Base-by-base conservation (phyloP, 768 basidiomycete genomes). In the Symmetrospora coprosmae region DNA sequence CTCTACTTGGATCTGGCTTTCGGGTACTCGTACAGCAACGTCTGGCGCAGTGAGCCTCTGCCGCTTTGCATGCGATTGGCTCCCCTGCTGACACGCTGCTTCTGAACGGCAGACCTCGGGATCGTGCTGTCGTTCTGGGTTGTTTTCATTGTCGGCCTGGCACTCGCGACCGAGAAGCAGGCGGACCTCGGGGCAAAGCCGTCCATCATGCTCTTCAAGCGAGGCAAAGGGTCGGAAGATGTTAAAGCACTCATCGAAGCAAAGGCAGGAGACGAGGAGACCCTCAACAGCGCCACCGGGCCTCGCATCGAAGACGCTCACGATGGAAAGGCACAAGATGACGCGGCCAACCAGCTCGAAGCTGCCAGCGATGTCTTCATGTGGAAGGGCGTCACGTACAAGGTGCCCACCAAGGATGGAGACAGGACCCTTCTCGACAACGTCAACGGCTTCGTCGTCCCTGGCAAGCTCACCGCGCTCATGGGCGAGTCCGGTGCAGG, bases 401-500 rank as follows among this genome's bases (percentile, higher is more conserved):
- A 50, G 2, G 64, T 68, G 14, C 62, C 52, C 1, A 61, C 63
- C 31, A 65, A 65, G 17, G 58, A 61, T n/a, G 66, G 63, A 16
- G 64, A 56, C 25, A 58, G 49, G 14, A 50, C 65, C 19, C 55
- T 69, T 2, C 64, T 69, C 45, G 48, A 67, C 46, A 43, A 67
- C 47, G 66, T 77, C 38, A 72, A 67, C 48, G 76, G 76, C 27
- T 77, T 72, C 64, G 73, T 73, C 61, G 68, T 71, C 59, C 74
- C 74, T 17, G 76, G 76, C 31, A 67, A 68, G 9, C 64, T 76
- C 13, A 75, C 75, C 5, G 76, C 76, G 0, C 70, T 77, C 9
- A 76, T 77, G 75, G 76, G 76, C 51, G 75, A 73, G n/a, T 73
- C 72, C 8, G 76, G 76, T 62, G 75, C 75, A 19, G 75, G 75